These are phyloP conservation scores for Thermoascus crustaceus DNA, from an alignment of 2,329 filamentous ascomycete species.

Conservation along the genomic window DNA sequence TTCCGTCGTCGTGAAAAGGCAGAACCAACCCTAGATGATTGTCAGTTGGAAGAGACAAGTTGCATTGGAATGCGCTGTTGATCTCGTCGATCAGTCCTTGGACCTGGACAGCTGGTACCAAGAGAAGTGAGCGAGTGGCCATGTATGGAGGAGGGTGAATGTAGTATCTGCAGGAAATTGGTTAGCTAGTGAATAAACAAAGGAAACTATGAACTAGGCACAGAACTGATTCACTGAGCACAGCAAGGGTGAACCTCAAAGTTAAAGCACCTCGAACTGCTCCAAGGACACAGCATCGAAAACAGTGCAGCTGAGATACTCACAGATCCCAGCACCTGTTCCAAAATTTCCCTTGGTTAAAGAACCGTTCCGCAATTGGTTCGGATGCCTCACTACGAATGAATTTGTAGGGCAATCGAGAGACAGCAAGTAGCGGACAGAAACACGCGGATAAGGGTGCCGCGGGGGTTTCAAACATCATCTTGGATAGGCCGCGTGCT, in stretches of 20 bases:
- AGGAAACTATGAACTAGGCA: not conserved
- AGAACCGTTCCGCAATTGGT: slow-evolving; percentile 30
- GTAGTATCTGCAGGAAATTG: slow-evolving; percentile 51
- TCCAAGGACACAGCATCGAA: slow-evolving; percentile 3
- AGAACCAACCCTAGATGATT: slow-evolving; percentile 51
- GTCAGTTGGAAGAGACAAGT: slow-evolving; percentile 51
- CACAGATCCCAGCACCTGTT: slow-evolving; percentile 68
- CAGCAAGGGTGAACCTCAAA: not conserved
- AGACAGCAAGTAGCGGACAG: slow-evolving; percentile 32
- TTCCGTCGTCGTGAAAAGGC: slow-evolving; percentile 52
- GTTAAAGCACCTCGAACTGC: not conserved
- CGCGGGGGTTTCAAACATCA: slow-evolving; percentile 6
- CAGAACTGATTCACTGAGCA: too few relatives aligned
- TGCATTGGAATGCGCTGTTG: slow-evolving; percentile 46
- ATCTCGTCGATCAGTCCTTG: slow-evolving; percentile 55
- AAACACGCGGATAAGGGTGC: slow-evolving; percentile 19
- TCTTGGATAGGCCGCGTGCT: slow-evolving; percentile 4
- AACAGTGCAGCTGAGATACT: slow-evolving; percentile 26
- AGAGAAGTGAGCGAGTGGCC: slow-evolving; percentile 49
- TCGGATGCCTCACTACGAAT: slow-evolving; percentile 25
- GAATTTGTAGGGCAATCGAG: slow-evolving; percentile 37
- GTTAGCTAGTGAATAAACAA: slow-evolving; percentile 8
- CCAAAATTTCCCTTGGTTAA: slow-evolving; percentile 39
- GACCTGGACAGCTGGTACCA: slow-evolving; percentile 62
- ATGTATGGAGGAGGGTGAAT: slow-evolving; percentile 46